A percentile compares a stretch with the other conserved stretches of the same genome.
These are phyloP conservation scores for Suillus cothurnatus DNA, from an alignment of 768 basidiomycete genomes.

Conservation along the genomic window DNA sequence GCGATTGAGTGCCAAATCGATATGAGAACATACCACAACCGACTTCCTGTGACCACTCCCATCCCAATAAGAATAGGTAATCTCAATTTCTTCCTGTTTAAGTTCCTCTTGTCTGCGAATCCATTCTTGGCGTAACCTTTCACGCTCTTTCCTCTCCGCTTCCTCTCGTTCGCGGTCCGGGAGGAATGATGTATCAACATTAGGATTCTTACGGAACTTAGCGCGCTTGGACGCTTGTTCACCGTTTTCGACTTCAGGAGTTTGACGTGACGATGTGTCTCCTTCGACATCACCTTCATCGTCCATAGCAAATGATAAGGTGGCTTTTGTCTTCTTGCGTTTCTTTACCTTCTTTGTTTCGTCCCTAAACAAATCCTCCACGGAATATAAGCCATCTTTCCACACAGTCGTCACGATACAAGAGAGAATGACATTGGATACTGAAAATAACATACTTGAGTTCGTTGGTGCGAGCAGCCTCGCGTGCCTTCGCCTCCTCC, in stretches of 20 bases:
- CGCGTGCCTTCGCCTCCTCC: slow-evolving; percentile 88
- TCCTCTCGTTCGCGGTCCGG: slow-evolving; percentile 98
- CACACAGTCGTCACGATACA: slow-evolving; percentile 13
- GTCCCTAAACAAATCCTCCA: slow-evolving; percentile 88
- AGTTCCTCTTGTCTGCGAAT: slow-evolving; percentile 69
- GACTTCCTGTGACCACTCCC: slow-evolving; percentile 95
- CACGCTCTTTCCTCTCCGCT: slow-evolving; percentile 84
- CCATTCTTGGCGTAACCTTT: slow-evolving; percentile 90
- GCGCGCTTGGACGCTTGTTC: slow-evolving; percentile 64
- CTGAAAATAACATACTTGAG: slow-evolving; percentile 71
- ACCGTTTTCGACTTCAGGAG: slow-evolving; percentile 39
- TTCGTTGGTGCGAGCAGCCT: slow-evolving; percentile 82
- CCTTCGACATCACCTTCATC: slow-evolving; percentile 60
- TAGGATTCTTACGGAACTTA: slow-evolving; percentile 92
- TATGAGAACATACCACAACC: slow-evolving; percentile 64
- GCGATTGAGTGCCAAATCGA: not conserved
- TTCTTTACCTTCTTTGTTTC: slow-evolving; percentile 88
- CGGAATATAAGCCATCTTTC: slow-evolving; percentile 65
- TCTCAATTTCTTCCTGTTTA: slow-evolving; percentile 78
- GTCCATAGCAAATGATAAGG: slow-evolving; percentile 88
- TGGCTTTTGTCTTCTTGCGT: slow-evolving; percentile 89
- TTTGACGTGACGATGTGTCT: slow-evolving; percentile 40
- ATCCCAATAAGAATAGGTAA: slow-evolving; percentile 98
- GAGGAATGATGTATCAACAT: slow-evolving; percentile 96
- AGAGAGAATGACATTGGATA: slow-evolving; percentile 27